A percentile compares a stretch with the other conserved stretches of the same genome.
Evolutionary conservation across 129 eudicot species (phyloP).

Genomic region (Rutidosis leptorrhynchoides): DNA sequence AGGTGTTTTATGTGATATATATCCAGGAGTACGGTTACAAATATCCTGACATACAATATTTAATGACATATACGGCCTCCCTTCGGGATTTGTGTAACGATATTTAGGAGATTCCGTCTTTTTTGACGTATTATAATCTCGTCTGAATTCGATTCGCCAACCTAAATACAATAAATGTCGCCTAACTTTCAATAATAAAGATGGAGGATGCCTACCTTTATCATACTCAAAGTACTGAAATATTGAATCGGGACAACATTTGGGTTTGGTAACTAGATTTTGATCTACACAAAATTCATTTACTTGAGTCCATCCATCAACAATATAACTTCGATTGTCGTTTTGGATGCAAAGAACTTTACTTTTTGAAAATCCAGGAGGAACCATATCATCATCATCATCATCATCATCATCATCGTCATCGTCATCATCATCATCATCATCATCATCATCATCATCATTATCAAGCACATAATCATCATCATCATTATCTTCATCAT

Average conservation of each 20-base stretch:
- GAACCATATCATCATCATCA: slow-evolving; percentile 26
- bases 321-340: not conserved
- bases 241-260: slow-evolving; percentile 48
- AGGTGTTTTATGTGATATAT: slow-evolving; percentile 13
- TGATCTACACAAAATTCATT: not conserved
- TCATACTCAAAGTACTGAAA: slow-evolving; percentile 18
- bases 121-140: not conserved
- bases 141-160: slow-evolving; percentile 48
- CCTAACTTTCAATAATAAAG: slow-evolving; percentile 26
- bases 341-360: not conserved
- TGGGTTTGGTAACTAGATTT: slow-evolving; percentile 36
- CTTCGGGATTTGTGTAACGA: slow-evolving; percentile 49
- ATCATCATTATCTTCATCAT: no score
- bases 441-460: no score
- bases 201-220: not conserved
- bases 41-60: slow-evolving; percentile 26
- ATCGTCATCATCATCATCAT: no score
- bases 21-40: slow-evolving; percentile 11
- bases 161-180: slow-evolving; percentile 62
- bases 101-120: slow-evolving; percentile 2
- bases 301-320: slow-evolving; percentile 23
- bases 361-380: slow-evolving; percentile 34
- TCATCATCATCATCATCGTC: no score
- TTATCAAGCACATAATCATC: no score
- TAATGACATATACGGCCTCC: slow-evolving; percentile 42